Evolutionary conservation across 805 yeast genomes (phyloP), one percentile per base, ranked within the genome.

Genomic region (Saccharomycopsis babjevae): DNA sequence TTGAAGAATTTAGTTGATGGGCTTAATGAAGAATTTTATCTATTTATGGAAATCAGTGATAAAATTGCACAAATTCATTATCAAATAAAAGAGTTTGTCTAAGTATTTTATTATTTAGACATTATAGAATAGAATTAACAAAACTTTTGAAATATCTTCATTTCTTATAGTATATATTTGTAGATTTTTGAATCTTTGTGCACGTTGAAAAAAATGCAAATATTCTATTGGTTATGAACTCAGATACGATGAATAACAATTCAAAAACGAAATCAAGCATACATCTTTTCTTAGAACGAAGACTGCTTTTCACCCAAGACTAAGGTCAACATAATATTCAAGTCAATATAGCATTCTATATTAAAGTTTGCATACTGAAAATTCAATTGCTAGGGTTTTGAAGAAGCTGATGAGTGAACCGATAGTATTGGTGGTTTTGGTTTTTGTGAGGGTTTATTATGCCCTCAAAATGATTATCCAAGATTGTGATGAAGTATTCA

Each of bases 401-500:
- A 18, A 42, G 28, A 3, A 18, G 28, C 7, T 1, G 15, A 46
- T 46, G 52, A 22, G 32, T 22, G 52, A 46, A 15, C n/a, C 5
- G 16, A 6, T 59, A 22, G 36, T 55, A 15, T 28, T 59, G 30
- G 34, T 36, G 25, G 13, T 55, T 5, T 30, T 57, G 18, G 30
- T 50, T 16, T 5, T 28, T 28, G 10, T 56, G 13, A n/a, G 62
- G 16, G 40, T 28, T 13, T n/a, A 43, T 13, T 57, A 60, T 62
- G 80, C 84, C 3, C 67, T 81, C 62, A 74, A 74, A 67, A 83
- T 89, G 70, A 84, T 90, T 42, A 86, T 93, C 32, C 83, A 94
- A 1, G 98, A 92, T 68, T 92, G 97, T 70, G 97, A 93, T 71
- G 98, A 93, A 71, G 85, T 81, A 0, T 93, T 82, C 79, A 93